Evolutionary conservation across 2,329 filamentous ascomycete genomes (phyloP), one percentile per base, ranked within the genome.

Genomic region (Beauveria bassiana): DNA sequence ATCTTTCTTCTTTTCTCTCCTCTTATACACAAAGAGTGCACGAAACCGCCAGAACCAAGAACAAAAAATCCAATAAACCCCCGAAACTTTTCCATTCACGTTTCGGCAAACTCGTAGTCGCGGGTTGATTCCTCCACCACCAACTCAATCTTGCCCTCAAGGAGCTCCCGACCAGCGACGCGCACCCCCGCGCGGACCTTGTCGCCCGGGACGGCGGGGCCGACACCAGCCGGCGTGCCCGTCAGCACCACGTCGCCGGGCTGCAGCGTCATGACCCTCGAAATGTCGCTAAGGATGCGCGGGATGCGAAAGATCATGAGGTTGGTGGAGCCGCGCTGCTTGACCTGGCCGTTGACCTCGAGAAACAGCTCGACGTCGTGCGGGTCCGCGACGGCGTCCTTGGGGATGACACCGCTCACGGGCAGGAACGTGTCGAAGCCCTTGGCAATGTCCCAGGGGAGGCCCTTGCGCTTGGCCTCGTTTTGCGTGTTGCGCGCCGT

Each of bases 371-470:
- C 89, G 20, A 91, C 87, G 69, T 93, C 86, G 73, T 98, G 93
- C 38, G 95, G 95, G 76, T 98, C 86, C 14, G 88, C 84, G 67
- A 99, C 91, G 66, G 83, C 81, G 42, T 84, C 80, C 78, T 96
- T 96, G 67, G 86, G 80, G 69, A 99, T 96, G 61, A 90, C 80
- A 65, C 88, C 80, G 73, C 88, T 91, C 70, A 99, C 83, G 62
- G 95, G 95, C 57, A 96, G 82, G 79, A 99, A 99, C 3, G 95
- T 98, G 75, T 99, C 95, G 73, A 98, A 99, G 52, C 95, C 95
- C 80, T 99, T 99, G 68, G 91, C 89, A 67, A 97, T 97, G 70
- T 87, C 86, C 95, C 95, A 99, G 8, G 95, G 95, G 18, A 98
- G 86, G 42, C 95, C 92, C 81, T 95, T 96, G 78, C 89, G 91